A percentile compares a stretch with the other conserved stretches of the same genome.
phyloP scores from a whole-genome alignment of 257 asterid species.

The Catharanthus roseus region DNA sequence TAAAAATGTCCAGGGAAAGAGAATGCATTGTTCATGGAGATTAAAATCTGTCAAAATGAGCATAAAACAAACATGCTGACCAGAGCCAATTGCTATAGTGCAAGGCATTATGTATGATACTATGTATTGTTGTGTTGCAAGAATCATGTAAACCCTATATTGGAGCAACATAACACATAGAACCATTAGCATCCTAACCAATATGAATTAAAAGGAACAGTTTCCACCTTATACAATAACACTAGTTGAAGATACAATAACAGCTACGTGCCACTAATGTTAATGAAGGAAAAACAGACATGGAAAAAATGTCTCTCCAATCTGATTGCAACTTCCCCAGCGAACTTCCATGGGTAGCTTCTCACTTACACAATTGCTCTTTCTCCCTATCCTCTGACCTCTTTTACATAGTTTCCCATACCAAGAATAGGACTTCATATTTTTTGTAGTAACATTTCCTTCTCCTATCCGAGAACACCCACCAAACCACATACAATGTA shows the following conservation, averaged over 20 bases:
- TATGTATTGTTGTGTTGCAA: not conserved
- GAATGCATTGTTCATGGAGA: not conserved
- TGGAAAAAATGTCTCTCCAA: not conserved
- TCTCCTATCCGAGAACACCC: not conserved
- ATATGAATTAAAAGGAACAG: not conserved
- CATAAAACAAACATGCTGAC: not conserved
- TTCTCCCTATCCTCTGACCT: too few relatives aligned
- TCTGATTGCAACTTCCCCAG: not conserved
- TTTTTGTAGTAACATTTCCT: too few relatives aligned
- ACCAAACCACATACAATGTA: not conserved
- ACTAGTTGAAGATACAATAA: not conserved
- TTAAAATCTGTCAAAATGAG: not conserved
- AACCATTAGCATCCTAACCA: not conserved
- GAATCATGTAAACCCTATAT: not conserved
- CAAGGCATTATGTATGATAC: not conserved
- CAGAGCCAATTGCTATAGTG: not conserved
- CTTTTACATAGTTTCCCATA: too few relatives aligned
- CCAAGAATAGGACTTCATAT: too few relatives aligned
- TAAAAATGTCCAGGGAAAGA: not conserved
- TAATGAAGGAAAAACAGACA: not conserved
- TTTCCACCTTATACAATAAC: not conserved
- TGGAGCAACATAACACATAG: not conserved
- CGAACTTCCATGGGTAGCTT: not conserved
- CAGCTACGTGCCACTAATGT: not conserved
- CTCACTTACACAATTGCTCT: too few relatives aligned